Evolutionary conservation across 2,329 filamentous ascomycete genomes (phyloP), one percentile per base, ranked within the genome.

Genomic region (Xylaria digitata): DNA sequence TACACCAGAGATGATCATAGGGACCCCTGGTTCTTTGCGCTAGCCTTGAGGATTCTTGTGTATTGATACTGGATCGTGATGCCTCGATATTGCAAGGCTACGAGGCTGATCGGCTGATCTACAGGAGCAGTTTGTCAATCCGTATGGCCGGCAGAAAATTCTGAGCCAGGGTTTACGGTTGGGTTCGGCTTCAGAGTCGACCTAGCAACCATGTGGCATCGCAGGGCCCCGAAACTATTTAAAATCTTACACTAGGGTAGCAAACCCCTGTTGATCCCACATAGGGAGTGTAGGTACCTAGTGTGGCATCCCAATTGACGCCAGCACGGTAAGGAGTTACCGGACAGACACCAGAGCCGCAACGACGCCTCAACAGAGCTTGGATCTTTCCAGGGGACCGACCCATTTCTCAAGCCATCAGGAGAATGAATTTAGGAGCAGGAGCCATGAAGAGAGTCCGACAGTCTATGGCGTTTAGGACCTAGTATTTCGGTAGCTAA

Each of bases 171-270:
- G 30, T 65, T 56, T 26, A n/a, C 34, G 30, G 19, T 21, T 63
- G 34, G 60, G 52, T 52, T 58, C 54, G 13, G 40, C 52, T 58
- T 19, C 34, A 48, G n/a, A 32, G 55, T 56, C 45, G 49, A 64
- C 61, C 60, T 63, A 50, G 42, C 64, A 61, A 63, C 64, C 64
- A 66, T 66, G 64, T 66, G 64, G 64, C 60, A 63, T 46, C 54
- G 21, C 55, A 61, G 56, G 64, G 53, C 34, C 23, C 46, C 42
- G 46, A 59, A 40, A 48, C 49, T 34, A 55, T 54, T 37, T 37
- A 45, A 61, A 45, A 40, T 53, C 42, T 49, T 45, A 40, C 37
- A 40, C 37, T 5, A 34, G 54, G 40, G 34, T 40, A 8, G 50
- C 43, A 13, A 43, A 52, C 37, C 63, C 34, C 15, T 59, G 53